A percentile compares a stretch with the other conserved stretches of the same genome.
phyloP scores from a whole-genome alignment of 352 stramenopile species.

The Pythium rishiriense region DNA sequence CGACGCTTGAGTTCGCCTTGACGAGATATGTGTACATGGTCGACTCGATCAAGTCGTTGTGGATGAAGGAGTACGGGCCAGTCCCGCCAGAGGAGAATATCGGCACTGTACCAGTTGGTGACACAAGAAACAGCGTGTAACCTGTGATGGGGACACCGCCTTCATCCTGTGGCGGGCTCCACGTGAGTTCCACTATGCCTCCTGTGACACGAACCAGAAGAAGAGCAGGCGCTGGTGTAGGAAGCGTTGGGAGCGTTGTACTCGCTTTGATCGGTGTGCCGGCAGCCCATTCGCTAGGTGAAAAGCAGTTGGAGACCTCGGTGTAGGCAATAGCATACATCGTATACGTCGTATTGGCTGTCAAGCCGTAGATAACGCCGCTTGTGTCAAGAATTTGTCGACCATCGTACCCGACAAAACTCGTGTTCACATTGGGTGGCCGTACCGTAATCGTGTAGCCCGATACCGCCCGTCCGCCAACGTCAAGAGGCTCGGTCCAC shows the following conservation, averaged over 20 bases:
- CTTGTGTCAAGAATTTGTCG: conserved; percentile 8
- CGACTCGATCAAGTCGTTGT: conserved; percentile 48
- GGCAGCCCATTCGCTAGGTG: conserved; percentile 13
- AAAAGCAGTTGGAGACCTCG: conserved; percentile 29
- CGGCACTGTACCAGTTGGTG: conserved; percentile 9
- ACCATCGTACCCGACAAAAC: conserved; percentile 49
- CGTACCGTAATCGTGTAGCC: conserved; percentile 48
- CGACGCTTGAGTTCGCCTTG: conserved; percentile 36
- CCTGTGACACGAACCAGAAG: conserved; percentile 21
- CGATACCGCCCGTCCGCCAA: conserved; percentile 44
- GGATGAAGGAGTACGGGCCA: conserved; percentile 31
- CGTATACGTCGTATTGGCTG: conserved; percentile 27
- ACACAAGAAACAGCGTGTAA: conserved; percentile 20
- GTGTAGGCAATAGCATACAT: conserved; percentile 24
- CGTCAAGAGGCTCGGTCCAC: conserved; percentile 59
- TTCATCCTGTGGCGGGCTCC: conserved; percentile 22
- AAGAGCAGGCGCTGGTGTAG: conserved; percentile 19
- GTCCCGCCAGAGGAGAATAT: conserved; percentile 32
- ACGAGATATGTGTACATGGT: conserved; percentile 52
- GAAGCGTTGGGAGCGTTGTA: conserved; percentile 22
- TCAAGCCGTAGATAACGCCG: conserved; percentile 28
- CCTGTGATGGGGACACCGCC: conserved; percentile 28
- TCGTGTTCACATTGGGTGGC: background rate
- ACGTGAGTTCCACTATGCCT: conserved; percentile 30
- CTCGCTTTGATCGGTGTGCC: conserved; percentile 5